Evolutionary conservation across 768 basidiomycete genomes (phyloP).

Genomic region (Mycena maculata): DNA sequence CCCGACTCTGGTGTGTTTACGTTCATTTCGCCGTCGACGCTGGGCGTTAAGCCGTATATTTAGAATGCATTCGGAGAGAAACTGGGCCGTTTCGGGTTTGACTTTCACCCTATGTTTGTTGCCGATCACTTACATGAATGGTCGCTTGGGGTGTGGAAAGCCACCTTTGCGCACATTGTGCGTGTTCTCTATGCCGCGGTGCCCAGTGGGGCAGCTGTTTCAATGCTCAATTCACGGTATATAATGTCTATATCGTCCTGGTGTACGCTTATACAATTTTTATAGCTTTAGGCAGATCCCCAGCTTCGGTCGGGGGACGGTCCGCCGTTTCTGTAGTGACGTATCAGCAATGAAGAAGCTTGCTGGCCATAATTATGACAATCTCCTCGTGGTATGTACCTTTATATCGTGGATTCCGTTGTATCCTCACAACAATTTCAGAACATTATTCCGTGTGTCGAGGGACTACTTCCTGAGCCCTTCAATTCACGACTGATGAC

Average conservation of each 20-base stretch:
- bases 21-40: background rate
- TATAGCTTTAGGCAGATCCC: conserved; percentile 20
- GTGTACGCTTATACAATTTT: background rate
- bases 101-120: conserved; percentile 39
- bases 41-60: background rate
- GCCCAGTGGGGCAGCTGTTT: conserved; percentile 22
- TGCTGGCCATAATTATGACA: conserved; percentile 42
- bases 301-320: conserved; percentile 26
- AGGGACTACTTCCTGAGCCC: conserved; percentile 40
- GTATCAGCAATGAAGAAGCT: conserved; percentile 36
- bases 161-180: conserved; percentile 44
- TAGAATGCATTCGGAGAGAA: conserved; percentile 43
- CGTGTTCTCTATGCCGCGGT: conserved; percentile 37
- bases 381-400: conserved; percentile 40
- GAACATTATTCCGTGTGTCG: conserved; percentile 45
- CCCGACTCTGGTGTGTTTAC: conserved; percentile 32
- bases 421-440: conserved; percentile 1
- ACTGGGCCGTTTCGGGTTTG: conserved; percentile 32
- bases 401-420: background rate
- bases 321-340: conserved; percentile 36
- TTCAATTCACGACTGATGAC: conserved; percentile 30
- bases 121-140: conserved; percentile 48
- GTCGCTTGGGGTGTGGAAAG: conserved; percentile 50
- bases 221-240: conserved; percentile 38
- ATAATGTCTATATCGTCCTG: background rate